Conservation (phyloP, 306 rosid genomes). For the Medicago arabica region DNA sequence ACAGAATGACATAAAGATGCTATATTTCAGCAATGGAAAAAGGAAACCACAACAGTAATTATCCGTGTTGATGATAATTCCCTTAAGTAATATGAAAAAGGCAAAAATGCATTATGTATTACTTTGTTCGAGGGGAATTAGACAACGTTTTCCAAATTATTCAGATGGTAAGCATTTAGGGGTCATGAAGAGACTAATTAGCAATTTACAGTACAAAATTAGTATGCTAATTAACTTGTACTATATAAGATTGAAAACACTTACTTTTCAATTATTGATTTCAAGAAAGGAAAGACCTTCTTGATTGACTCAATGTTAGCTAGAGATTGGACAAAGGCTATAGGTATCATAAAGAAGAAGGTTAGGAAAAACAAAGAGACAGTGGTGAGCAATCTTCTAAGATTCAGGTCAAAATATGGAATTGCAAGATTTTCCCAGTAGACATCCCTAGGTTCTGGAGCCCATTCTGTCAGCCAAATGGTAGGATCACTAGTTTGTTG, state of each 20-base stretch:
- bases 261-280: slow-evolving; percentile 68
- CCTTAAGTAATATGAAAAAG: neutral
- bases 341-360: slow-evolving; percentile 89
- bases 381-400: slow-evolving; percentile 68
- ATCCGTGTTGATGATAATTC: neutral
- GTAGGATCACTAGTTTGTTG: slow-evolving; percentile 84
- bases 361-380: slow-evolving; percentile 65
- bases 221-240: slow-evolving; percentile 2
- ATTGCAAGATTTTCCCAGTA: slow-evolving; percentile 87
- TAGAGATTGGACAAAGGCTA: slow-evolving; percentile 87
- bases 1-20: slow-evolving; percentile 24
- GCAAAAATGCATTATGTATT: neutral
- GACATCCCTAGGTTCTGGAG: slow-evolving; percentile 89
- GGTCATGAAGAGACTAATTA: slow-evolving; percentile 5
- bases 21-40: slow-evolving; percentile 15
- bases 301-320: slow-evolving; percentile 83
- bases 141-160: neutral
- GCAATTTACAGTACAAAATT: neutral
- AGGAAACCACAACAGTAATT: neutral
- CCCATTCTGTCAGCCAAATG: slow-evolving; percentile 96
- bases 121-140: neutral
- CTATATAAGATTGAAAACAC: slow-evolving; percentile 43
- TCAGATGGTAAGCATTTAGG: slow-evolving; percentile 13
- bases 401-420: slow-evolving; percentile 75
- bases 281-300: slow-evolving; percentile 85